Evolutionary conservation across 2,329 filamentous ascomycete species (phyloP), one percentile per base, ranked within the genome.

Genomic region (Alternaria dauci): DNA sequence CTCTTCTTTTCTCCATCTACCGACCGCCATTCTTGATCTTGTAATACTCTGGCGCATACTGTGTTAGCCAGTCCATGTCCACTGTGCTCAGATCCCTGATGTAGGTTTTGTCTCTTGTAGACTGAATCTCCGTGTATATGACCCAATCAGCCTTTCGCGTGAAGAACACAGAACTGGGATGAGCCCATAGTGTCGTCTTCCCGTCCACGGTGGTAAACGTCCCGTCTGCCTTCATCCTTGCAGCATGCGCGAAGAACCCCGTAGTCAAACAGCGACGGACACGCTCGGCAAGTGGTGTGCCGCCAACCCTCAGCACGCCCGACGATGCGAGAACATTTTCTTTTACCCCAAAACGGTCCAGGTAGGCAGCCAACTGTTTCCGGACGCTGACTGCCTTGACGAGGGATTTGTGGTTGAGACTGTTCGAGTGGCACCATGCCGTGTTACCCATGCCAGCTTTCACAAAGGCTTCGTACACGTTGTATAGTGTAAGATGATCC

Each of bases 61-160:
- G 93, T 48, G 94, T 76, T 69, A 99, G 83, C 92, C 94, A 99
- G n/a, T 82, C 84, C 84, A 93, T 97, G 76, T 97, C 92, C 71
- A 98, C 91, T 81, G 92, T 95, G n/a, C 90, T 95, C 60, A 98
- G 83, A 78, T 98, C 94, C 56, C 93, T 85, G 70, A 99, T 96
- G 75, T 90, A 98, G 0, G 87, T 93, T 83, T 98, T 98, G 65
- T 87, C 88, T 9, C 90, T 88, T 5, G 92, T 96, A 81, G 98
- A 92, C 84, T 97, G 88, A 38, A 97, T 88, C 80, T 97, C 94
- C 71, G 96, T 91, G 74, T 97, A 99, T 34, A 99, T 86, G 9
- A 98, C 93, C 93, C 94, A 98, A 66, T 97, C 93, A 11, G 93
- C 93, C 81, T 96, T 97, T 58, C 94, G 89, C 78, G 97, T 96